A percentile compares a stretch with the other conserved stretches of the same genome.
Evolutionary conservation across 345 rosid species (phyloP).

Genomic region (Excoecaria agallocha): DNA sequence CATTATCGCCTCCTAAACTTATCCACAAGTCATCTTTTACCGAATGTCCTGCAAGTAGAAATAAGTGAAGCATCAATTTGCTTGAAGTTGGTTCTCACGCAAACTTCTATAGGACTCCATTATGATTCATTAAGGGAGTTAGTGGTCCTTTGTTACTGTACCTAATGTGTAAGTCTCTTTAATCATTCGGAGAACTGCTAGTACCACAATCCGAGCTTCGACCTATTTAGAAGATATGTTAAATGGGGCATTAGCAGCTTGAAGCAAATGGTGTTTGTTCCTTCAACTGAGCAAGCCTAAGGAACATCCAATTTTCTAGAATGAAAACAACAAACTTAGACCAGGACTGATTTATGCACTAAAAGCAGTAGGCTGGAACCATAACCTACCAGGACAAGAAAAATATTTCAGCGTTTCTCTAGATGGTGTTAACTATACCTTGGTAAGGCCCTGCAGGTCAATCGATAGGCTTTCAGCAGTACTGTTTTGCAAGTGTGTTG

Average conservation of each 20-base stretch:
- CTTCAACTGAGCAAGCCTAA: neutral
- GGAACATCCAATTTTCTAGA: neutral
- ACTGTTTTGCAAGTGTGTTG: constrained; percentile 60
- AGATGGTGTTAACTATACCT: constrained; percentile 41
- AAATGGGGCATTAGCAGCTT: constrained; percentile 1
- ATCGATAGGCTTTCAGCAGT: constrained; percentile 53
- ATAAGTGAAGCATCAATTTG: constrained; percentile 15
- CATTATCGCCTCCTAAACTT: constrained; percentile 50
- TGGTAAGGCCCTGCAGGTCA: constrained; percentile 75
- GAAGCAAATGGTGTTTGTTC: neutral
- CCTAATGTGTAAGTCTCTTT: constrained; percentile 72
- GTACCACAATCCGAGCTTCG: constrained; percentile 88
- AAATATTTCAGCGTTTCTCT: neutral
- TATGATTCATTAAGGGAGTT: neutral
- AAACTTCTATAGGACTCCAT: neutral
- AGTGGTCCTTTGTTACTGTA: constrained; percentile 17
- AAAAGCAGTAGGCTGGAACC: neutral
- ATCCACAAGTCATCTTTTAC: constrained; percentile 71
- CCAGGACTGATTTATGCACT: neutral
- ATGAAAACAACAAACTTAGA: neutral
- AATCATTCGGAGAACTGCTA: constrained; percentile 84
- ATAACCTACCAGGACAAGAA: neutral
- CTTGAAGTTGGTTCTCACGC: neutral
- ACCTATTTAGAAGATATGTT: constrained; percentile 48
- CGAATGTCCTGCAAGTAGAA: constrained; percentile 50